Conservation (phyloP, 306 rosid genomes). For the Fragaria vesca region DNA sequence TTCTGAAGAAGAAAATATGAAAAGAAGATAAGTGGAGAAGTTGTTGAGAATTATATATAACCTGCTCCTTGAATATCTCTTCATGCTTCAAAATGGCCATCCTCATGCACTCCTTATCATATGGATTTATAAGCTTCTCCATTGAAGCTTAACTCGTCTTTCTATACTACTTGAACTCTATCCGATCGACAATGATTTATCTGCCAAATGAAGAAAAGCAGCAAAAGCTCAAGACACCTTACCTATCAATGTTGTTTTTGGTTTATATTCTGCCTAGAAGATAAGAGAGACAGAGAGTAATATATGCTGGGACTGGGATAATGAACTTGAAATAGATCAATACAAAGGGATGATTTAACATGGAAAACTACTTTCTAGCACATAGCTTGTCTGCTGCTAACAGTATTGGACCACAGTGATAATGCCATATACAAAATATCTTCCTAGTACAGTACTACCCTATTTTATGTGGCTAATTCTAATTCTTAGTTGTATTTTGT, state of each 20-base stretch:
- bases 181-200: slow-evolving; percentile 10
- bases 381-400: slow-evolving; percentile 49
- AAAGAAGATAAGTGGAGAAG: background rate
- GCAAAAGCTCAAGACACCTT: background rate
- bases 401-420: slow-evolving; percentile 61
- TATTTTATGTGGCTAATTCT: slow-evolving; percentile 25
- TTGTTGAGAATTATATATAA: slow-evolving; percentile 15
- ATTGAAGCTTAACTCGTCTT: slow-evolving; percentile 30
- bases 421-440: slow-evolving; percentile 44
- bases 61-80: slow-evolving; percentile 86
- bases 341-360: slow-evolving; percentile 39
- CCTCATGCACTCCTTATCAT: slow-evolving; percentile 70
- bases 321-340: slow-evolving; percentile 30
- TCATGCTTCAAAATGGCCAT: slow-evolving; percentile 77
- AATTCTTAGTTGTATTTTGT: slow-evolving; percentile 14
- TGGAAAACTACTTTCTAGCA: slow-evolving; percentile 37
- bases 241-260: slow-evolving; percentile 12
- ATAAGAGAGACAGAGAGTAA: slow-evolving; percentile 10
- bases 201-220: slow-evolving; percentile 37
- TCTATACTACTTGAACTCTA: background rate
- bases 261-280: slow-evolving; percentile 18
- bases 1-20: background rate
- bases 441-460: slow-evolving; percentile 40
- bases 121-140: slow-evolving; percentile 68
- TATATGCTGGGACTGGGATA: slow-evolving; percentile 25